Evolutionary conservation across 495 filamentous ascomycete genomes (phyloP), one percentile per base, ranked within the genome.

Genomic region (Penicillium verhagenii): DNA sequence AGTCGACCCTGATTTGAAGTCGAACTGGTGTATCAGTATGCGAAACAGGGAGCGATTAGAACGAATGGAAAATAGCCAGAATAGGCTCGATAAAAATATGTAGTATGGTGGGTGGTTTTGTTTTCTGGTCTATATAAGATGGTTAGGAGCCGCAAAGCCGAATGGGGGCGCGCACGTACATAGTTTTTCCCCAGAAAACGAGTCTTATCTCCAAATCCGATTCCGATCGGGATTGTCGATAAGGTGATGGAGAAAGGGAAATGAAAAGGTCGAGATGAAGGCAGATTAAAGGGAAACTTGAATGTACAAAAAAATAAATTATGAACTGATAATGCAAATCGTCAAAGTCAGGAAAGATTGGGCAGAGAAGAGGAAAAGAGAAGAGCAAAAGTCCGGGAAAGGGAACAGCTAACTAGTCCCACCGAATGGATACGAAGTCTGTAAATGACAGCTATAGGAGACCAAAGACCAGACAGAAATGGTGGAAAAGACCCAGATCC

Each of bases 1-100:
- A 50, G n/a, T n/a, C n/a, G 39, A 54, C 49, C 58, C 53, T 55
- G 53, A 47, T 31, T 23, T 24, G 28, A 39, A 40, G 25, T 47
- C 28, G 45, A 52, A 42, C 39, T 58, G 60, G 54, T 61, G 29
- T 61, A 66, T 72, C 66, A 72, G 71, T 66, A 63, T 47, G 47
- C 33, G 50, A 47, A 45, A 38, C 9, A 14, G 33, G 33, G 16
- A 31, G 28, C 14, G 33, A 35, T 35, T 14, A 35, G 7, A 16
- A 24, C 9, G 4, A 20, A 35, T 21, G 29, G 28, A 39, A 40
- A 20, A 40, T 8, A 7, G 38, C 38, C 20, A 28, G 21, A 39
- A 31, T 31, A 31, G 28, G 28, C n/a, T n/a, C n/a, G n/a, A n/a
- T n/a, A n/a, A n/a, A n/a, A n/a, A n/a, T n/a, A n/a, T n/a, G n/a